Evolutionary conservation across 108 stramenopile species (phyloP).

Genomic region (Halocafeteria seosinensis): DNA sequence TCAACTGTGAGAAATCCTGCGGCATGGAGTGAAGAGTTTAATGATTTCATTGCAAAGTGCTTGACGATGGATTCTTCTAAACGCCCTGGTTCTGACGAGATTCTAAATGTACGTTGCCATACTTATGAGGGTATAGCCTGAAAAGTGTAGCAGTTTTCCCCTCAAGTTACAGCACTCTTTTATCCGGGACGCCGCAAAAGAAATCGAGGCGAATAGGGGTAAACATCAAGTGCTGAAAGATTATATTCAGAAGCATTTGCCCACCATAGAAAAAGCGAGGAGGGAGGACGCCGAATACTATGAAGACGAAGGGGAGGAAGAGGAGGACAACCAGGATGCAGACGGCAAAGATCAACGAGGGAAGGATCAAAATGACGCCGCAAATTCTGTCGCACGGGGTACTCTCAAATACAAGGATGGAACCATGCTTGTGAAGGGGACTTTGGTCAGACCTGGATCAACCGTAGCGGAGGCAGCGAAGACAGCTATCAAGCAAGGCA

Average conservation of each 20-base stretch:
- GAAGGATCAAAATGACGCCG: background rate
- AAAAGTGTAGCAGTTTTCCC: too few species aligned
- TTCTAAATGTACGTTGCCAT: too few species aligned
- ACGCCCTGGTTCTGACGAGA: constrained; percentile 2
- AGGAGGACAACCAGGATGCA: background rate
- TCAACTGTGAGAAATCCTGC: constrained; percentile 30
- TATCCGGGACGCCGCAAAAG: background rate
- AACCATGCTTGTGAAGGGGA: background rate
- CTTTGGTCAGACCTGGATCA: background rate
- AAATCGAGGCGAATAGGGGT: constrained; percentile 2
- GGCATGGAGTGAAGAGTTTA: constrained; percentile 26
- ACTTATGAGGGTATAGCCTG: too few species aligned
- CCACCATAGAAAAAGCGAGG: constrained; percentile 3
- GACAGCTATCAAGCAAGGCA: background rate
- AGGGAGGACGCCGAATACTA: background rate
- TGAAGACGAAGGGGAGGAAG: background rate
- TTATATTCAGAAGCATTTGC: constrained; percentile 1
- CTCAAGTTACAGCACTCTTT: constrained; percentile 20
- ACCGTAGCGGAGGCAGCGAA: background rate
- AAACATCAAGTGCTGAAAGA: background rate
- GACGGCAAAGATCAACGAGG: background rate
- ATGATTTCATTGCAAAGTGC: constrained; percentile 20
- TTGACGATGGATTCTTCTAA: constrained; percentile 23
- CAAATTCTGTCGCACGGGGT: background rate
- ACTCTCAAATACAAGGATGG: background rate